Percentiles rank a stretch among this genome's conserved stretches.
phyloP scores from a whole-genome alignment of 306 rosid species.

The Canavalia ensiformis region DNA sequence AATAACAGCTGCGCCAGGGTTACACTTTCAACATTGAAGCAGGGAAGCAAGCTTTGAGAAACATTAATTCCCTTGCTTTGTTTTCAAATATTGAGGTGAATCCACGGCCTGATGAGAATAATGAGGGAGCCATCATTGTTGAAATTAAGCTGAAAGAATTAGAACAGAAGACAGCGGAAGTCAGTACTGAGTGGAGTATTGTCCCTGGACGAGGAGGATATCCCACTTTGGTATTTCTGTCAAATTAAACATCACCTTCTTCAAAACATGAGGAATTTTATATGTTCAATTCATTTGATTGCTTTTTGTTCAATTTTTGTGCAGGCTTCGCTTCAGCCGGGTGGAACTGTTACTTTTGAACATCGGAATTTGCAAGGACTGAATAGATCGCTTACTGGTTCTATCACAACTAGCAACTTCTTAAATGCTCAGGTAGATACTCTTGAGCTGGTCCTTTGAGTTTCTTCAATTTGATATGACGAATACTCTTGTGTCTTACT shows the following conservation, averaged over 20 bases:
- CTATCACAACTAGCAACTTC: slow-evolving; percentile 88
- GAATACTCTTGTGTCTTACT: slow-evolving; percentile 19
- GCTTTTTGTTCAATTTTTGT: slow-evolving; percentile 41
- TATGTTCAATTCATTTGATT: slow-evolving; percentile 35
- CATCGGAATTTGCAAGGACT: slow-evolving; percentile 88
- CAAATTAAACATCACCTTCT: slow-evolving; percentile 2
- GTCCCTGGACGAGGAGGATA: slow-evolving; percentile 97
- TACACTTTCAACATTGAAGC: slow-evolving; percentile 90
- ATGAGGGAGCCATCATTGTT: slow-evolving; percentile 92
- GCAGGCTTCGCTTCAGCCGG: slow-evolving; percentile 98
- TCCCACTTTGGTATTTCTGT: slow-evolving; percentile 81
- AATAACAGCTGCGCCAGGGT: slow-evolving; percentile 82
- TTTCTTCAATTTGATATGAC: slow-evolving; percentile 37
- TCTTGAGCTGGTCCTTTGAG: slow-evolving; percentile 27
- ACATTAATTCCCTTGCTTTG: slow-evolving; percentile 85
- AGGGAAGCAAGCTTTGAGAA: slow-evolving; percentile 96
- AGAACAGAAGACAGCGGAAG: slow-evolving; percentile 95
- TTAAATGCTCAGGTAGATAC: slow-evolving; percentile 91
- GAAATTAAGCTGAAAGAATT: slow-evolving; percentile 92
- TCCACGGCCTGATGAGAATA: slow-evolving; percentile 94
- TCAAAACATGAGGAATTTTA: neutral
- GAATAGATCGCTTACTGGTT: slow-evolving; percentile 84
- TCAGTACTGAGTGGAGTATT: slow-evolving; percentile 94
- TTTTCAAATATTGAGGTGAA: slow-evolving; percentile 98
- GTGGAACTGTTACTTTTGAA: slow-evolving; percentile 89